These are phyloP conservation scores for Mycena sp. DNA, from an alignment of 1,284 basidiomycete species.

Conservation along the genomic window DNA sequence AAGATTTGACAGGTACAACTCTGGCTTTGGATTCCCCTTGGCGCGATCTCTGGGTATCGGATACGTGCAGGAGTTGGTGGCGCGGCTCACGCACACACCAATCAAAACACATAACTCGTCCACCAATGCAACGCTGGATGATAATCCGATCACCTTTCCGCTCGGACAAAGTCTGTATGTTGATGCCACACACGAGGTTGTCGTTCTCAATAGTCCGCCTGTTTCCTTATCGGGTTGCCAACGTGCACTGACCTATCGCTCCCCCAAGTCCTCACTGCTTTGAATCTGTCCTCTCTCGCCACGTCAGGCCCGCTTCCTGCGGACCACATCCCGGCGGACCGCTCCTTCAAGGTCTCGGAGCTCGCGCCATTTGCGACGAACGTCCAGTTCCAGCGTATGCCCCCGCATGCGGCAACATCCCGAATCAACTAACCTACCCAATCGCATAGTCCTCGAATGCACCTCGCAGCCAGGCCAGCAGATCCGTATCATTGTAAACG, in stretches of 20 bases:
- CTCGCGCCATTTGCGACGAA: slow-evolving; percentile 83
- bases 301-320: slow-evolving; percentile 73
- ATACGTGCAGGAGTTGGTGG: slow-evolving; percentile 84
- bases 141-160: slow-evolving; percentile 80
- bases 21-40: slow-evolving; percentile 83
- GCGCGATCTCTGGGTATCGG: slow-evolving; percentile 85
- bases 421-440: too few species aligned
- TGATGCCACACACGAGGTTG: slow-evolving; percentile 88
- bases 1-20: slow-evolving; percentile 66
- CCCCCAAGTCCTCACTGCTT: slow-evolving; percentile 78
- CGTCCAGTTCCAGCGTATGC: slow-evolving; percentile 76
- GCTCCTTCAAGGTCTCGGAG: slow-evolving; percentile 70
- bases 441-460: slow-evolving; percentile 63
- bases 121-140: slow-evolving; percentile 83
- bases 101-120: slow-evolving; percentile 77
- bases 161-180: slow-evolving; percentile 84
- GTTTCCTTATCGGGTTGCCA: background rate
- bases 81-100: slow-evolving; percentile 80
- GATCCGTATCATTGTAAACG: slow-evolving; percentile 86
- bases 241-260: too few species aligned
- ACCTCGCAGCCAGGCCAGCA: slow-evolving; percentile 61
- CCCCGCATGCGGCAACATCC: background rate
- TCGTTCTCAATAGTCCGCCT: slow-evolving; percentile 77
- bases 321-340: slow-evolving; percentile 70
- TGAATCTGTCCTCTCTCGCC: slow-evolving; percentile 79